Base-by-base conservation (phyloP, 1,284 basidiomycete genomes). In the Trichosporon sp. region DNA sequence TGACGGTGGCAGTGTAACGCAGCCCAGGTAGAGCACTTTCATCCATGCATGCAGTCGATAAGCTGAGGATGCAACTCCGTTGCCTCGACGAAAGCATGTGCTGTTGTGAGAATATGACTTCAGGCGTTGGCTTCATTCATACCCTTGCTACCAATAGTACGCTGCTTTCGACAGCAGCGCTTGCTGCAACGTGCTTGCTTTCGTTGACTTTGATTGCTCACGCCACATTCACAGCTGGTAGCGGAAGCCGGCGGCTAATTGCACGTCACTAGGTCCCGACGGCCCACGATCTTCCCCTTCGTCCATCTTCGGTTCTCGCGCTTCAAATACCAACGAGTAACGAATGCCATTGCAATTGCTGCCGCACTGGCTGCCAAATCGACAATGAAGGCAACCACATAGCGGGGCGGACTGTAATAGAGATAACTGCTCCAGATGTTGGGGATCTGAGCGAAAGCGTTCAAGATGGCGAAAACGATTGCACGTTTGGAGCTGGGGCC, bases 361-460 rank as follows among this genome's bases (percentile, higher is more conserved):
- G 11, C 76, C 76, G 44, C 62, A 18, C 62, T 64, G 3, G 62
- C 35, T 12, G 51, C 62, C 23, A 67, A 64, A 25, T 73, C 67
- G 31, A 72, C 68, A 64, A 31, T 70, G 70, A 82, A 82, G 18
- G 80, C 82, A 11, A 74, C 70, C 64, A 81, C 68, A 71, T 78
- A 81, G 38, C 77, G 76, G 8, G 80, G 81, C 12, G 73, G 64
- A 35, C 67, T 64, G 69, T 74, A 74, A 76, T 80, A 81, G 47
- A 82, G 75, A 72, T 83, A 83, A 2, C 75, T 75, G 3, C 77
- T 80, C 78, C 78, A 81, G 68, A 83, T 79, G 72, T 83, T 81
- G 34, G 81, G 80, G 5, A 78, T 80, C 69, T 83, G 79, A 44
- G 75, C 78, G 25, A 82, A 67, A 8, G 80, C 74, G 75, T 84